Base-by-base conservation (phyloP, 129 eudicot species). In the Pulicaria dysenterica region DNA sequence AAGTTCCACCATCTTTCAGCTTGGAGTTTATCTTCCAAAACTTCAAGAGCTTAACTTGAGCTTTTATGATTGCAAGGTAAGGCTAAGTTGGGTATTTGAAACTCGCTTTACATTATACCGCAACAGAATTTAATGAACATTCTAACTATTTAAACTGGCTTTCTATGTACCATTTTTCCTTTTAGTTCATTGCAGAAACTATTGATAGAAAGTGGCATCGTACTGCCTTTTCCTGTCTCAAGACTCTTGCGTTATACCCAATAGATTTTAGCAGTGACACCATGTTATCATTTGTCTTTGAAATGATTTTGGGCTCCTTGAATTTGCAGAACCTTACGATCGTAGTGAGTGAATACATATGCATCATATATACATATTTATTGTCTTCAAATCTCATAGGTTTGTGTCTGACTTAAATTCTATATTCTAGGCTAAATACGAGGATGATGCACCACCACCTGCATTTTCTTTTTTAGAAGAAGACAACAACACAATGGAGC, bases 311-410 rank as follows among this genome's bases (percentile, higher is more conserved):
- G 50, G 15, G 64, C 48, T 16, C 49, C 50, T 41, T 24, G 12
- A 69, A 53, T 69, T 19, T 69, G 41, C 41, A 53, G 40, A 69
- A 11, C 39, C 51, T 54, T 14, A 19, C 39, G 6, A 69, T 69
- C 39, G n/a, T 4, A 31, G 45, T 51, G 40, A 13, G 72, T n/a
- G 5, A 48, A 5, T 11, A 0, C 31, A 39, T 12, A 56, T 56
- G 62, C 10, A 24, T 56, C 40, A 7, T 24, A 2, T 24, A 24
- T 9, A 9, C 53, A 47, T 14, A 24, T 1, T 3, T 53, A 43
- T 12, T 6, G 4, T 34, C 9, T 31, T 36, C 36, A 31, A 59
- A 4, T 31, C 4, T 12, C 43, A 37, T 58, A 54, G 63, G 11
- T 31, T 10, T 34, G 41, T 3, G 0, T 58, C 10, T 50, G 12